Conservation (phyloP, 1,284 basidiomycete genomes). For the Moniliella sp. region DNA sequence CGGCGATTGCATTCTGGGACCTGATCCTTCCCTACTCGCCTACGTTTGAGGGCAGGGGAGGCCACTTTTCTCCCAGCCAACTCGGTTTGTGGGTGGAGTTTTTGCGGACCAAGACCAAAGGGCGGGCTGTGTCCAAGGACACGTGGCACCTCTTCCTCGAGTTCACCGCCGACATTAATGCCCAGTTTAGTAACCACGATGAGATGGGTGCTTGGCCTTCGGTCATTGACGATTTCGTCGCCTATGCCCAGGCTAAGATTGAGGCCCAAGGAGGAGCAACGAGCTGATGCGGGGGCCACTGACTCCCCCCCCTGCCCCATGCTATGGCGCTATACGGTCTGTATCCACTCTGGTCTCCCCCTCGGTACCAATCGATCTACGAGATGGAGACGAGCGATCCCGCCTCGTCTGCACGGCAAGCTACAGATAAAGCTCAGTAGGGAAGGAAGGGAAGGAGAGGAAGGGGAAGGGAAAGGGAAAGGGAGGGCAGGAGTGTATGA, state of each 20-base stretch:
- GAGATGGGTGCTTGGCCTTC: conserved; percentile 71
- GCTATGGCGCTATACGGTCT: too few relatives aligned
- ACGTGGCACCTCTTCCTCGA: conserved; percentile 75
- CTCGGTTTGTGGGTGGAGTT: conserved; percentile 67
- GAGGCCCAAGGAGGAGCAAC: too few relatives aligned
- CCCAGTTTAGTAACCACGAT: conserved; percentile 59
- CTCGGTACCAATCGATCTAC: too few relatives aligned
- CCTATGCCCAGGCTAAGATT: conserved; percentile 15
- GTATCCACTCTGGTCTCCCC: too few relatives aligned
- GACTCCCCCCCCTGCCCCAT: too few relatives aligned
- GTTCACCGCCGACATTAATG: conserved; percentile 60
- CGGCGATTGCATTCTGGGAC: conserved; percentile 62
- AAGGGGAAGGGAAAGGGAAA: too few relatives aligned
- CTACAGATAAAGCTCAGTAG: too few relatives aligned
- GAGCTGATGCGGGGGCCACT: too few relatives aligned
- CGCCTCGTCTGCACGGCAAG: too few relatives aligned
- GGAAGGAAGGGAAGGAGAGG: too few relatives aligned
- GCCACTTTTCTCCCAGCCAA: conserved; percentile 49
- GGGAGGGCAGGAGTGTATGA: too few relatives aligned
- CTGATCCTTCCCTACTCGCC: conserved; percentile 62
- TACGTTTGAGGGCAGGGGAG: conserved; percentile 37
- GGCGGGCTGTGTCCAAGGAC: conserved; percentile 72
- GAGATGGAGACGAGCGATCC: too few relatives aligned
- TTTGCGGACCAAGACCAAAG: conserved; percentile 44
- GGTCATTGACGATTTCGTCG: conserved; percentile 62